phyloP scores from a whole-genome alignment of 106 monocot genomes.

The Allium fistulosum region DNA sequence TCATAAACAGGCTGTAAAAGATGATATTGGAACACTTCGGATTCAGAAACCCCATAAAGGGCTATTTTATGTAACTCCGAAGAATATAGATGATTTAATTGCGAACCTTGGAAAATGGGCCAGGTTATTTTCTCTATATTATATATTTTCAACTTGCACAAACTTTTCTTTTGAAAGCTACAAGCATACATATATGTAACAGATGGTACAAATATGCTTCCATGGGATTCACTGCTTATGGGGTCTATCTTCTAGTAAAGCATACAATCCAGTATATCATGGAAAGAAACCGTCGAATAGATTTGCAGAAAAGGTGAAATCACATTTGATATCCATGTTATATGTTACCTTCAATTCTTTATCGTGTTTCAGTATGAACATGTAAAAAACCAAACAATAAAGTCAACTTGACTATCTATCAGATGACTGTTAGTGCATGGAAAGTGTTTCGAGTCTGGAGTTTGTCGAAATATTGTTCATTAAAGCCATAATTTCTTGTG shows the following conservation, averaged over 20 bases:
- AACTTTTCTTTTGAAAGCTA: no score
- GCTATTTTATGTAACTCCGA: slow-evolving; percentile 82
- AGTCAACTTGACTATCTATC: no score
- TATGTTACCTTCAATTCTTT: no score
- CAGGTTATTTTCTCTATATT: slow-evolving; percentile 31
- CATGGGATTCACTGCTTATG: slow-evolving; percentile 68
- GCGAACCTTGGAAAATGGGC: slow-evolving; percentile 85
- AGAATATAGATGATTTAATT: slow-evolving; percentile 82
- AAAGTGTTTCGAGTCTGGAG: no score
- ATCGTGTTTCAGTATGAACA: no score
- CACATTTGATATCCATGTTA: no score
- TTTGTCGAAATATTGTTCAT: no score
- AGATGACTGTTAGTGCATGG: no score
- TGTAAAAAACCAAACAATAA: no score
- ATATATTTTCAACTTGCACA: background rate
- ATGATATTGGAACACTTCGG: slow-evolving; percentile 83
- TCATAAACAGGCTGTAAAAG: slow-evolving; percentile 39
- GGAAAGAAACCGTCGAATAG: slow-evolving; percentile 58
- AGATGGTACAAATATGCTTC: slow-evolving; percentile 83
- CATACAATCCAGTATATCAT: slow-evolving; percentile 60
- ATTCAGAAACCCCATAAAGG: slow-evolving; percentile 92
- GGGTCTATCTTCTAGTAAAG: slow-evolving; percentile 74
- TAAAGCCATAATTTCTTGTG: no score
- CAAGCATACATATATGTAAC: background rate
- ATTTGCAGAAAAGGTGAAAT: slow-evolving; percentile 72